Evolutionary conservation across 345 rosid genomes (phyloP), one percentile per base, ranked within the genome.

Genomic region (Microcos paniculata): DNA sequence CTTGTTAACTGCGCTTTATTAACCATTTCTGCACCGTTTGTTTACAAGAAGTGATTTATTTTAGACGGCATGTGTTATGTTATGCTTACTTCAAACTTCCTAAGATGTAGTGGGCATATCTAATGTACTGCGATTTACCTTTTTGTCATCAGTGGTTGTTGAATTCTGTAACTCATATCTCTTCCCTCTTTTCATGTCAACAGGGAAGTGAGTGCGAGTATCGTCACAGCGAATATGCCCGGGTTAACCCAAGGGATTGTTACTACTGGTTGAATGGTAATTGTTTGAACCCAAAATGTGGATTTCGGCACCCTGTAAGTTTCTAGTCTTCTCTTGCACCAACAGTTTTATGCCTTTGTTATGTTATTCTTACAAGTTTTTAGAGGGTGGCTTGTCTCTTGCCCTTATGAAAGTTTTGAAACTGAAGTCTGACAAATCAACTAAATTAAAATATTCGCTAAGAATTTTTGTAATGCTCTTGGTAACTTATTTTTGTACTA

Each of bases 161-260:
- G 43, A 31, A 65, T 2, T 28, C 18, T 59, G 12, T 74, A 35
- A 57, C 21, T 73, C 55, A 70, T 26, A 48, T 63, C 68, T 53
- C 31, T 76, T 55, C 30, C 74, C 56, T 8, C 58, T n/a, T 42
- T 24, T 58, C 14, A 14, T 76, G 26, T 46, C 38, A n/a, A 70
- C 83, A 95, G 99, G 99, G 98, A 82, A 81, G 79, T 49, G 99
- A 95, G 74, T 93, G 99, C 40, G 99, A 95, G 85, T 95, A 95
- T 82, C 99, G 99, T 16, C 98, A 95, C 75, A 95, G 99, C 76
- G 99, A 95, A 76, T 90, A 86, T 83, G 99, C 98, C 23, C 90
- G 99, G 74, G 80, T 93, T 14, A 95, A 95, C 61, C 99, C 99
- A 15, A 87, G 98, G 82, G 98, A 93, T 85, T 95, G 99, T 82